Base-by-base conservation (phyloP, 2,329 filamentous ascomycete genomes). In the Mycosphaerelloides madeirae region DNA sequence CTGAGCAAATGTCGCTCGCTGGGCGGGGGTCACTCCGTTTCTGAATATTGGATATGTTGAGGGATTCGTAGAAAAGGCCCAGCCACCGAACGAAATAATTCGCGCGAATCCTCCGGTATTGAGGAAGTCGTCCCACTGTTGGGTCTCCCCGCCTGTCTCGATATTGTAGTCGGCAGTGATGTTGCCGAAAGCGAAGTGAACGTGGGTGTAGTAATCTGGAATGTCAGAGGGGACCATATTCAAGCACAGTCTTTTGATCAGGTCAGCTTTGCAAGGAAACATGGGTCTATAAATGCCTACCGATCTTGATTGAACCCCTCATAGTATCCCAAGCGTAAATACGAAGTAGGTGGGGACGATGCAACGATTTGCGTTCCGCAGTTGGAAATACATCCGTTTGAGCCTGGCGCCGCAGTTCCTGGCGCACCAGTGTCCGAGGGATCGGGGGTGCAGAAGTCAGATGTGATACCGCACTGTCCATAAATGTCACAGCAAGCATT, bases 1-100 rank as follows among this genome's bases (percentile, higher is more conserved):
- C 84, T 75, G 71, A 1, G 84, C 85, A 61, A 93, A 91, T 1
- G 49, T 73, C 6, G 56, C 48, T 1, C n/a, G n/a, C n/a, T n/a
- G n/a, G n/a, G 44, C 62, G 1, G 58, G 52, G 48, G 41, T 58
- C 3, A 69, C 60, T 13, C 46, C 66, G 6, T 67, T 44, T 1
- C 69, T 59, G 41, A 73, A 66, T 31, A 72, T 66, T 14, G 43
- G 29, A 43, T 64, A 71, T 66, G 54, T 43, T 4, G 14, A 28
- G 9, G 20, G 15, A 20, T 31, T 55, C 0, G 70, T 73, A 1
- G 64, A 70, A 46, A 69, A 67, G 15, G 55, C 58, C 72, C 72
- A 74, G 19, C 72, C 72, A 15, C 71, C 70, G 50, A 75, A 66
- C 0, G 68, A 66, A 7, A 74, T 20, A 29, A 75, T 67, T n/a